A percentile compares a stretch with the other conserved stretches of the same genome.
These are phyloP conservation scores for Microcyclosporella mali DNA, from an alignment of 2,329 filamentous ascomycete genomes.

Conservation along the genomic window DNA sequence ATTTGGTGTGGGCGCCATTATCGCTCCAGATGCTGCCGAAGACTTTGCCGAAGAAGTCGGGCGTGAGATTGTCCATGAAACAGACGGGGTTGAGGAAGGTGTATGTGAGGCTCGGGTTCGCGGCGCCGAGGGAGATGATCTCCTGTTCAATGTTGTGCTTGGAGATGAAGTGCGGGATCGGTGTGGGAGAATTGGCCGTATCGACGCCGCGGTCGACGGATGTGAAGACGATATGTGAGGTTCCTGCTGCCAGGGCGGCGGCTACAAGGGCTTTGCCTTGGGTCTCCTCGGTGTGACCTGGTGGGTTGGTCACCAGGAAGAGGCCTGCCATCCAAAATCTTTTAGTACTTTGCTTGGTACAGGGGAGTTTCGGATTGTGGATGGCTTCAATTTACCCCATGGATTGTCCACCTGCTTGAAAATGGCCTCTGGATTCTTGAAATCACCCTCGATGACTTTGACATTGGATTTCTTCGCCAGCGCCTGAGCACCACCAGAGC, in stretches of 20 bases:
- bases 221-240: constrained; percentile 58
- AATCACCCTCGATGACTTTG: constrained; percentile 52
- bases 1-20: constrained; percentile 11
- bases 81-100: constrained; percentile 57
- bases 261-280: constrained; percentile 57
- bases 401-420: constrained; percentile 36
- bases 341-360: too few species aligned
- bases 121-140: constrained; percentile 39
- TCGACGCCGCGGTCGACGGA: constrained; percentile 52
- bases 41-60: constrained; percentile 43
- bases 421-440: constrained; percentile 46
- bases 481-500: constrained; percentile 45
- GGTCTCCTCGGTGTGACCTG: constrained; percentile 33
- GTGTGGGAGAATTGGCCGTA: constrained; percentile 48
- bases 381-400: too few species aligned
- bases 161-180: constrained; percentile 54
- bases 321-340: constrained; percentile 5
- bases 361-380: too few species aligned
- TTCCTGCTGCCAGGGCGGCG: constrained; percentile 48
- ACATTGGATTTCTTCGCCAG: constrained; percentile 44
- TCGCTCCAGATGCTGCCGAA: constrained; percentile 43
- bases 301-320: constrained; percentile 24
- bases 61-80: constrained; percentile 56
- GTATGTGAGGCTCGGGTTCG: constrained; percentile 46
- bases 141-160: constrained; percentile 59